Conservation (phyloP, 176 grass and related monocot genomes). For the Stipa capillata region DNA sequence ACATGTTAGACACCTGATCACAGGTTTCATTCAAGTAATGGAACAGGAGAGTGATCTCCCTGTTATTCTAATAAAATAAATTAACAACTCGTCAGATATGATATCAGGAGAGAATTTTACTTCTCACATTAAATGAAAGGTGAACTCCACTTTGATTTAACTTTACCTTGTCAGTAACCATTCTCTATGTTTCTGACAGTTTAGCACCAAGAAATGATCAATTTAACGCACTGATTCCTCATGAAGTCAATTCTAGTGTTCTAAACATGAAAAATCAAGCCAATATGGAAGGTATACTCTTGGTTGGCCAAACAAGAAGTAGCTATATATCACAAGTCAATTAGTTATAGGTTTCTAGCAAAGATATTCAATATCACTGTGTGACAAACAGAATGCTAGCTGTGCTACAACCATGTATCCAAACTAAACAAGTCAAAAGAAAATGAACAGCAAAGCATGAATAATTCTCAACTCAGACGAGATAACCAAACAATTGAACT, state of each 20-base stretch:
- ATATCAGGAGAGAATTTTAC: neutral
- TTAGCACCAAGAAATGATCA: neutral
- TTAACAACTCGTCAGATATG: neutral
- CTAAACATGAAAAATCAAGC: neutral
- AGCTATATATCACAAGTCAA: neutral
- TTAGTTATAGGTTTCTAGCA: neutral
- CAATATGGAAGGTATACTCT: neutral
- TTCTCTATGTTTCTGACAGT: too few species aligned
- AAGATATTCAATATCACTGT: neutral
- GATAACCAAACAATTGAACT: neutral
- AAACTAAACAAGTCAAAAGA: neutral
- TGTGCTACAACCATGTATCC: neutral
- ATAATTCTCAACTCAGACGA: neutral
- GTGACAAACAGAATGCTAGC: neutral
- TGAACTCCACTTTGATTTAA: neutral
- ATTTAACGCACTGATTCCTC: neutral
- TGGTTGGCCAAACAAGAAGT: neutral
- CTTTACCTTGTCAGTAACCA: neutral
- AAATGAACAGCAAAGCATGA: neutral
- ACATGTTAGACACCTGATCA: too few species aligned
- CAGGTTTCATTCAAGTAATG: too few species aligned
- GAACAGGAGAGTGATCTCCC: too few species aligned
- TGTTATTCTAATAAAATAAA: too few species aligned
- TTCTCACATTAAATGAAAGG: neutral
- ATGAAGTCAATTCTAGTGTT: neutral